phyloP scores from a whole-genome alignment of 2,329 filamentous ascomycete species.

The Colletotrichum paranaense region DNA sequence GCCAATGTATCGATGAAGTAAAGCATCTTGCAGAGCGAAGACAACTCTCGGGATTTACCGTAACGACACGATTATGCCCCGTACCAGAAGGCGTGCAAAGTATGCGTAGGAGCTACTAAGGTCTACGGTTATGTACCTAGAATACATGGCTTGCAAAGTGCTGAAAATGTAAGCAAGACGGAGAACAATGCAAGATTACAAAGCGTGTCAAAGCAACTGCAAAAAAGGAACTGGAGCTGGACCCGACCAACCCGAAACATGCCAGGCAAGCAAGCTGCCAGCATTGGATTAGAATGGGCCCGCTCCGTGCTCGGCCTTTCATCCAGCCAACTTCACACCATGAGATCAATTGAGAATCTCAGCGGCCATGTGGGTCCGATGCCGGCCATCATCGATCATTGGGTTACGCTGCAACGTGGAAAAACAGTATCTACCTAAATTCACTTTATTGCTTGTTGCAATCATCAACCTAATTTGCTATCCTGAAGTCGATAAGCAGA shows the following conservation, averaged over 20 bases:
- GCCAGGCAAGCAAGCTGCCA: not conserved
- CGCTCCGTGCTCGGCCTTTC: not conserved
- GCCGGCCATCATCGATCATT: not conserved
- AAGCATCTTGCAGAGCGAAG: not conserved
- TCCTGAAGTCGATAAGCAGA: not conserved
- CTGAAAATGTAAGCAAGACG: not conserved
- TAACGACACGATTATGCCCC: not conserved
- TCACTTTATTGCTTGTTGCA: not conserved
- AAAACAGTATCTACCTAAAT: not conserved
- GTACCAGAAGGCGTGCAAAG: too few species aligned
- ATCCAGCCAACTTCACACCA: not conserved
- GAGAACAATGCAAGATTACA: not conserved
- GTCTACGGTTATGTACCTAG: too few species aligned
- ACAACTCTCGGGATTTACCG: not conserved
- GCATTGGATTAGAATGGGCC: not conserved
- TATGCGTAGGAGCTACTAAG: too few species aligned
- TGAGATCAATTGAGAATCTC: not conserved
- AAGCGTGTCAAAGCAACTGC: not conserved
- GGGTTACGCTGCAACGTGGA: not conserved
- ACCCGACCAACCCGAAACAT: not conserved
- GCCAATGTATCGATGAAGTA: not conserved
- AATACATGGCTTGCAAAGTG: not conserved
- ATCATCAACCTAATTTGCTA: not conserved
- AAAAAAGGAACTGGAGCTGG: not conserved
- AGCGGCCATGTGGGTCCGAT: not conserved